Evolutionary conservation across 2,329 filamentous ascomycete genomes (phyloP), one percentile per base, ranked within the genome.

Genomic region (Domatiomyces globalis): DNA sequence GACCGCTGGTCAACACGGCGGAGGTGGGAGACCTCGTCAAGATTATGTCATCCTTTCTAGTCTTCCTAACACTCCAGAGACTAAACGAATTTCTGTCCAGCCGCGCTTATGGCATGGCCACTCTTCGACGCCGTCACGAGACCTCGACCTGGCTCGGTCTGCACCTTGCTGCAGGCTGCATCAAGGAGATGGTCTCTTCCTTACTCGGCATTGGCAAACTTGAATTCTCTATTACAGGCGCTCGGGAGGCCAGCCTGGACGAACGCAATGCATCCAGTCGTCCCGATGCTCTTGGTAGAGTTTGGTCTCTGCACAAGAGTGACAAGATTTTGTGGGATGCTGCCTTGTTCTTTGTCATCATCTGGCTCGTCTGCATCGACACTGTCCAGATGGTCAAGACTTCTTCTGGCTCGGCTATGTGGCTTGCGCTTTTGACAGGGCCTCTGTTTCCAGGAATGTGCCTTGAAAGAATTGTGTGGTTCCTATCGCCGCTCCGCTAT

Each of bases 101-200:
- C 17, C 19, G 19, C 10, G 25, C 8, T 2, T 47, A 27, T 33
- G 45, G 45, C 17, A 47, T 48, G 18, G 51, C 44, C 52, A 52
- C 52, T 42, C 18, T 49, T 27, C 45, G 53, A 36, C 47, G 56
- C 19, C 55, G 51, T 6, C 42, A 51, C 19, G 54, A 53, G n/a
- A 56, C 52, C 15, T 51, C 52, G 19, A 54, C 49, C 17, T 58
- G 56, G 56, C 39, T 54, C 27, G 51, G 52, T 18, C 48, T 55
- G 25, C 56, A 58, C 45, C 56, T 58, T 48, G 48, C 56, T 20
- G 50, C 51, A 5, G 56, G 54, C 29, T 48, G 49, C 17, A n/a
- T 56, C n/a, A 48, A 51, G 27, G 54, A 44, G 19, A 27, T 56
- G 19, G 19, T 58, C 5, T 50, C 56, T 2, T 43, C 43, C 43